Base-by-base conservation (phyloP, 345 rosid genomes). In the Corymbia maculata region DNA sequence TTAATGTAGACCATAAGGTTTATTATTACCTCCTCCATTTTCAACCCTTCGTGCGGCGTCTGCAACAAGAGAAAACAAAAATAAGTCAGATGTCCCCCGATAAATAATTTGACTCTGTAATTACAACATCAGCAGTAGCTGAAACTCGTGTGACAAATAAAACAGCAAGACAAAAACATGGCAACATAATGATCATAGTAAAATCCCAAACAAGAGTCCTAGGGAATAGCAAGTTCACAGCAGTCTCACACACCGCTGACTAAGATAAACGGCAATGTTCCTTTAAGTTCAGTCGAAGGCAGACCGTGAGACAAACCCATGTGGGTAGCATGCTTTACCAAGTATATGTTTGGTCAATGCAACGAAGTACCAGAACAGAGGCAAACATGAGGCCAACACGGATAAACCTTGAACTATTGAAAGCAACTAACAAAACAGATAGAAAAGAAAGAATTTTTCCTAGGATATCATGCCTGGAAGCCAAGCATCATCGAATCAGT, bases 21-120 rank as follows among this genome's bases (percentile, higher is more conserved):
- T 75, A 70, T 26, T 28, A 86, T 90, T 90, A 97, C 99, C 99
- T 96, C 99, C 16, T 94, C 86, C 89, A 94, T 94, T 90, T 92
- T 93, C 92, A 98, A 89, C 44, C 96, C 98, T 91, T 91, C 92
- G 44, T 80, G 50, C 19, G 98, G 95, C 53, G 93, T 92, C 99
- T 98, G 98, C 95, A 89, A 88, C 89, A 88, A 84, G 51, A 32
- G 51, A 59, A 86, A 52, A 86, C 44, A 66, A 49, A 89, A 86
- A 57, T 19, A 70, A 88, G 86, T 70, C 80, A 85, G 80, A 61
- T 53, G 24, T 66, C 11, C 84, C 51, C 42, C 17, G 8, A 52
- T 26, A 82, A 28, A 44, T 51, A 44, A 52, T 52, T 52, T 1
- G 28, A 86, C 36, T n/a, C 64, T 32, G 26, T 57, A 55, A 57